Conservation (phyloP, 2,329 filamentous ascomycete genomes). For the Trichoderma sp. region DNA sequence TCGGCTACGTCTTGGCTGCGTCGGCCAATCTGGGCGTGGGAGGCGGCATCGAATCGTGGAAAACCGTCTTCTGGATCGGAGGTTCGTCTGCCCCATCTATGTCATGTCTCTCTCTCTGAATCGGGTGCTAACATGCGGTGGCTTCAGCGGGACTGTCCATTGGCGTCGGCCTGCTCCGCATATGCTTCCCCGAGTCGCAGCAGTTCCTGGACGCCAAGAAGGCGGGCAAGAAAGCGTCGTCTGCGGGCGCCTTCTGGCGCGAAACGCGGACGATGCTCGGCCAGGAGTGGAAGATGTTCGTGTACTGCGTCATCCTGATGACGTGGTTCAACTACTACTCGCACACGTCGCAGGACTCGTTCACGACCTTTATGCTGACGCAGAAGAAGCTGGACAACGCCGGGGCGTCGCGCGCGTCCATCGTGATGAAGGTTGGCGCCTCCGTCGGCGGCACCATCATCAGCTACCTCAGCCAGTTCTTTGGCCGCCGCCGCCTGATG, state of each 20-base stretch:
- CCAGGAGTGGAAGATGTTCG: constrained; percentile 73
- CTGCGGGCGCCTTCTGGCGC: constrained; percentile 61
- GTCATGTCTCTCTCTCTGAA: too few relatives aligned
- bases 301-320: constrained; percentile 80
- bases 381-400: constrained; percentile 69
- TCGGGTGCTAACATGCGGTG: background rate
- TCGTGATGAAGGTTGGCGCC: constrained; percentile 77
- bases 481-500: constrained; percentile 72
- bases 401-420: constrained; percentile 70
- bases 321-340: constrained; percentile 75
- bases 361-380: constrained; percentile 77
- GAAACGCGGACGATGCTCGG: constrained; percentile 69
- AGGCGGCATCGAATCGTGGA: constrained; percentile 65
- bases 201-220: constrained; percentile 73
- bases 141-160: constrained; percentile 62
- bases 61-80: constrained; percentile 73
- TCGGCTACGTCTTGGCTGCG: constrained; percentile 78
- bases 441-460: constrained; percentile 72
- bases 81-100: constrained; percentile 36
- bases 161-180: constrained; percentile 65
- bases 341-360: constrained; percentile 78
- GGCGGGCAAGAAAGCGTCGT: constrained; percentile 52
- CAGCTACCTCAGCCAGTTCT: constrained; percentile 73
- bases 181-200: constrained; percentile 71
- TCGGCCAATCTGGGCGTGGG: constrained; percentile 75